Evolutionary conservation across 495 filamentous ascomycete species (phyloP).

Genomic region (Xeromyces bisporus): DNA sequence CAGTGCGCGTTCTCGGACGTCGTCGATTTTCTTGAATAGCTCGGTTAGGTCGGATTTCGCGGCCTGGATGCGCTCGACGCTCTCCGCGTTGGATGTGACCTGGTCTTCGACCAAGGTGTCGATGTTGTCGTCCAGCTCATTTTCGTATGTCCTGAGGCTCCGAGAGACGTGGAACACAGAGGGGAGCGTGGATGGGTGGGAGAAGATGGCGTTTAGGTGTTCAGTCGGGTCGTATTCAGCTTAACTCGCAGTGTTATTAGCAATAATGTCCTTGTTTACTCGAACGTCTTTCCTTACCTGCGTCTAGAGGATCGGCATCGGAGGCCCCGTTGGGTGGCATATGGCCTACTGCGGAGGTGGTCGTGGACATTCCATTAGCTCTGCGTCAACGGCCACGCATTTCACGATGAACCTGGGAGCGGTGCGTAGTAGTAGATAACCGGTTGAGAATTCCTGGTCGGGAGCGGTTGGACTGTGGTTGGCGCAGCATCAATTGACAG

Average conservation of each 20-base stretch:
- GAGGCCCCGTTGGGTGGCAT: constrained; percentile 24
- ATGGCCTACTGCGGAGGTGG: constrained; percentile 16
- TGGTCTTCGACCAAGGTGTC: constrained; percentile 59
- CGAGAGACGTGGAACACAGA: constrained; percentile 55
- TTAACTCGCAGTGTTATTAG: constrained; percentile 23
- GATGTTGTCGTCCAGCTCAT: constrained; percentile 75
- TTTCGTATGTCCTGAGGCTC: constrained; percentile 56
- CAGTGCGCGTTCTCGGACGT: constrained; percentile 72
- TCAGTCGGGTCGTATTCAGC: constrained; percentile 88
- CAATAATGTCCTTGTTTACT: background rate
- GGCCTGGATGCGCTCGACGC: constrained; percentile 72
- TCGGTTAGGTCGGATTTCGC: constrained; percentile 78
- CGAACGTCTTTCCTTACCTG: constrained; percentile 15
- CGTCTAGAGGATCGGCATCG: constrained; percentile 24
- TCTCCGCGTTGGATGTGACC: constrained; percentile 71
- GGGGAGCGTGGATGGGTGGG: constrained; percentile 73
- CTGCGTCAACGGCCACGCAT: no score
- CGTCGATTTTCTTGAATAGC: constrained; percentile 91
- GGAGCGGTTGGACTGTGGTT: no score
- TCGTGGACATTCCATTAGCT: constrained; percentile 26
- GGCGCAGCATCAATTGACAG: no score
- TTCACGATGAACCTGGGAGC: no score
- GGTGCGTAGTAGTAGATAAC: no score
- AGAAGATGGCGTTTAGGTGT: constrained; percentile 87
- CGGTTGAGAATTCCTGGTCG: no score